Evolutionary conservation across 2,329 filamentous ascomycete species (phyloP).

Genomic region (Diaporthe australafricana): DNA sequence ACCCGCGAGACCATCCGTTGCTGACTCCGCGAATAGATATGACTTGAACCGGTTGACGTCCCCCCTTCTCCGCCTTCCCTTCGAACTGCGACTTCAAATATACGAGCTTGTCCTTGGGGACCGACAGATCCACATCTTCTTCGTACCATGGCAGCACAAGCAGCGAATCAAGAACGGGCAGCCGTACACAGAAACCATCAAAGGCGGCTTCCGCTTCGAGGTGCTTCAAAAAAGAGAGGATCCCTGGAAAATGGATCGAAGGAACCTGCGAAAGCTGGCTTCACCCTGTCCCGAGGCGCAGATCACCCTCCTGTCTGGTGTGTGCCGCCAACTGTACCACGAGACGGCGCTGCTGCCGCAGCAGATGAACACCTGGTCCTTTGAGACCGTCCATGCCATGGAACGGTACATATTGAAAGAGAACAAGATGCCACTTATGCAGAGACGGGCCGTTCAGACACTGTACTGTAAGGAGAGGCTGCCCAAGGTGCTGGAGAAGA

Average conservation of each 20-base stretch:
- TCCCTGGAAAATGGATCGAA: constrained; percentile 42
- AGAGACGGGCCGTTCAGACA: constrained; percentile 47
- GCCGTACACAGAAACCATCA: constrained; percentile 37
- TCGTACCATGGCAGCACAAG: constrained; percentile 44
- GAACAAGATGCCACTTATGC: constrained; percentile 43
- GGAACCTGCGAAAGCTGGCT: constrained; percentile 14
- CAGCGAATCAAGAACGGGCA: constrained; percentile 39
- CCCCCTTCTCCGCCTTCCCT: constrained; percentile 47
- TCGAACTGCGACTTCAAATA: constrained; percentile 50
- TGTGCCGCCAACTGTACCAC: constrained; percentile 52
- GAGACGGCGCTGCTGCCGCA: constrained; percentile 51
- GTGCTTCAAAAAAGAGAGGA: constrained; percentile 44
- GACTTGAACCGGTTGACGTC: constrained; percentile 43
- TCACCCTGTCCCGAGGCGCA: constrained; percentile 33
- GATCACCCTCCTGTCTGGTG: constrained; percentile 47
- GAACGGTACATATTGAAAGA: constrained; percentile 49
- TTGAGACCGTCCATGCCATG: constrained; percentile 46
- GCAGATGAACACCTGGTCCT: constrained; percentile 49
- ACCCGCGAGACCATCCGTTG: neutral
- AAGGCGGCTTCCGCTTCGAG: constrained; percentile 47
- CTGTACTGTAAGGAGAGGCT: constrained; percentile 45
- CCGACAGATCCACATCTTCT: constrained; percentile 49
- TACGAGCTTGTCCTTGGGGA: constrained; percentile 47
- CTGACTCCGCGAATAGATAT: constrained; percentile 40
- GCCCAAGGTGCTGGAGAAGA: constrained; percentile 43